A percentile compares a stretch with the other conserved stretches of the same genome.
phyloP scores from a whole-genome alignment of 192 early-diverging fungal species.

The Backusella tuberculispora region DNA sequence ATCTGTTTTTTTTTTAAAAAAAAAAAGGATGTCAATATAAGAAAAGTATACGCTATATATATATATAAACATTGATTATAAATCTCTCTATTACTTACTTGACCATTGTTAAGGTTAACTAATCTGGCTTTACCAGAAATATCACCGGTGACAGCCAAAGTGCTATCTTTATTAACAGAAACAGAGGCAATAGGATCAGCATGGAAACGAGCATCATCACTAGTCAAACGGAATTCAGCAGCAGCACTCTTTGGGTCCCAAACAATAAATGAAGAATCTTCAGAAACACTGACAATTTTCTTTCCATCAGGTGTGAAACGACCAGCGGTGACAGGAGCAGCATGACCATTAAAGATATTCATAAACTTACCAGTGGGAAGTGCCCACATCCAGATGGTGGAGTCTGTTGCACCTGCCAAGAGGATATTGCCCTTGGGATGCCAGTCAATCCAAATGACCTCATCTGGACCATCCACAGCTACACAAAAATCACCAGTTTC shows the following conservation, averaged over 20 bases:
- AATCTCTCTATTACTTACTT: conserved; percentile 42
- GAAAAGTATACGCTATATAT: neutral
- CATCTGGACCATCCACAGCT: conserved; percentile 86
- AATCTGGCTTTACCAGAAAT: conserved; percentile 77
- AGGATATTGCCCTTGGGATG: conserved; percentile 93
- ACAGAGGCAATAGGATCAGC: conserved; percentile 75
- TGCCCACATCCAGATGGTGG: conserved; percentile 97
- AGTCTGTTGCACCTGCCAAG: conserved; percentile 87
- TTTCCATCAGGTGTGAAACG: conserved; percentile 92
- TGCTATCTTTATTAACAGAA: conserved; percentile 73
- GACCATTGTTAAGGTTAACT: conserved; percentile 75
- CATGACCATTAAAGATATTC: conserved; percentile 93
- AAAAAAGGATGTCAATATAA: neutral
- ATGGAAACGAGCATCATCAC: conserved; percentile 87
- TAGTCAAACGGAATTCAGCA: conserved; percentile 62
- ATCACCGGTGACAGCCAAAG: conserved; percentile 82
- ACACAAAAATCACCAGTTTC: conserved; percentile 64
- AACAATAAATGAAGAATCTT: conserved; percentile 80
- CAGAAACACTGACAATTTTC: conserved; percentile 79
- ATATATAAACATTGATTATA: neutral
- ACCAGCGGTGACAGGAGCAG: conserved; percentile 82
- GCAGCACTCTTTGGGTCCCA: conserved; percentile 95
- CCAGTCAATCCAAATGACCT: conserved; percentile 86
- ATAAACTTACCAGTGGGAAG: conserved; percentile 88
- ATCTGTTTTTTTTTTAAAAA: conserved; percentile 49